Evolutionary conservation across 2,329 filamentous ascomycete genomes (phyloP), one percentile per base, ranked within the genome.

Genomic region (Chrysoporthe deuterocubensis): DNA sequence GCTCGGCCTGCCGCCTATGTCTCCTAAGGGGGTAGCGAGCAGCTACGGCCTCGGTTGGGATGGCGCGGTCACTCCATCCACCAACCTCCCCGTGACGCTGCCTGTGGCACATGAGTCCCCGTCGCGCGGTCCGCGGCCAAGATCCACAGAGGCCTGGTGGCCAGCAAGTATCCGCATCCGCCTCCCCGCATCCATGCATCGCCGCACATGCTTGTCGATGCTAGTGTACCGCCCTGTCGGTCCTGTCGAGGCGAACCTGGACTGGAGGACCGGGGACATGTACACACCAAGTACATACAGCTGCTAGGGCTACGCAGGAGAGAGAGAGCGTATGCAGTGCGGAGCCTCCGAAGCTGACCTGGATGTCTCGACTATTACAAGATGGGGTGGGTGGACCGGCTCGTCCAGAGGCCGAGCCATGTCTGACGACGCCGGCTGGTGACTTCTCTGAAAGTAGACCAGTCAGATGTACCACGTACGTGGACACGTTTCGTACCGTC

Each of bases 191-290:
- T 14, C 21, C n/a, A 37, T 54, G 56, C 44, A 66, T 54, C 32
- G 60, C 61, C 40, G 62, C 62, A 42, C n/a, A 54, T 65, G 42
- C 44, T 40, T 37, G 54, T 32, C 26, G 48, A 44, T n/a, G 13
- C 58, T 56, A 57, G 62, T 42, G 57, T 56, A 64, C 62, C 48
- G 66, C 46, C 13, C 62, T 62, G 66, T 63, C 66, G 40, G 57
- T 37, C 13, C 59, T 52, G 54, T 50, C 34, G 32, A 40, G 54
- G 14, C 16, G 32, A 40, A 16, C 21, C 21, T 54, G 54, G 54
- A 14, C 54, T 40, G 9, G 54, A 16, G 21, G 44, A 34, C 18
- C 43, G 21, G 44, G 57, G 54, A 63, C 48, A 57, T 37, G 46
- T 68, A 57, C 14, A 57, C 34, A 34, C 32, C 13, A 18, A n/a